Evolutionary conservation across 2,329 filamentous ascomycete species (phyloP).

Genomic region (Fusarium mangiferae): DNA sequence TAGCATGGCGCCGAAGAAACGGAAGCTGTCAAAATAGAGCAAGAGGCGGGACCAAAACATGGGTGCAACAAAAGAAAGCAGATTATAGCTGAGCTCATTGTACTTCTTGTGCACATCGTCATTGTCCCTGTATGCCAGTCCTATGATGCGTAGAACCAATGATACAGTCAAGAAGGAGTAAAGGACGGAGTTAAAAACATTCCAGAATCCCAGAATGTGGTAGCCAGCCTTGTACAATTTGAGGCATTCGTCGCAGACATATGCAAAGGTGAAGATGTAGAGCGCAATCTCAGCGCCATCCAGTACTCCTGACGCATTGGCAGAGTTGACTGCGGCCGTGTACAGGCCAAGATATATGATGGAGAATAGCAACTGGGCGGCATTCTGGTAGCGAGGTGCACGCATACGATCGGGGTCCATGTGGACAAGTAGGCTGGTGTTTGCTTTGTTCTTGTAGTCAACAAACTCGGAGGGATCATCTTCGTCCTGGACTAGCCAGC

Average conservation of each 20-base stretch:
- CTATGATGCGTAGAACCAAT: conserved; percentile 81
- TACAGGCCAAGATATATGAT: conserved; percentile 86
- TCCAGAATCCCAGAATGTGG: conserved; percentile 96
- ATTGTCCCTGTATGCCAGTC: conserved; percentile 70
- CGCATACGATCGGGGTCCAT: conserved; percentile 96
- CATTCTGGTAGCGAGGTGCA: conserved; percentile 91
- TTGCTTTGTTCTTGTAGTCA: conserved; percentile 84
- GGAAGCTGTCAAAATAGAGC: conserved; percentile 91
- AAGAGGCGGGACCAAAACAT: conserved; percentile 97
- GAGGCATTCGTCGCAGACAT: conserved; percentile 84
- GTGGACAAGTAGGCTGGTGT: conserved; percentile 80
- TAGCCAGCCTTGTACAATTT: conserved; percentile 96
- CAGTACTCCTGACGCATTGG: conserved; percentile 85
- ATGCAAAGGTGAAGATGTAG: conserved; percentile 92
- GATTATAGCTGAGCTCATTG: conserved; percentile 90
- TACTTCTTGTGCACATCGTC: conserved; percentile 63
- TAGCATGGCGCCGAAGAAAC: conserved; percentile 98
- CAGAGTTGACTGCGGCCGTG: conserved; percentile 91
- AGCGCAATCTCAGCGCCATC: conserved; percentile 85
- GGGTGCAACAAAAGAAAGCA: conserved; percentile 90
- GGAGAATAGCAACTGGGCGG: conserved; percentile 85
- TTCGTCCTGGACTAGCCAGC: conserved; percentile 97
- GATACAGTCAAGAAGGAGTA: conserved; percentile 84
- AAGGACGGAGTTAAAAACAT: conserved; percentile 87
- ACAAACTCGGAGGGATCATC: conserved; percentile 90